A percentile compares a stretch with the other conserved stretches of the same genome.
These are phyloP conservation scores for Dalbergia cultrata DNA, from an alignment of 306 rosid genomes.

Conservation along the genomic window DNA sequence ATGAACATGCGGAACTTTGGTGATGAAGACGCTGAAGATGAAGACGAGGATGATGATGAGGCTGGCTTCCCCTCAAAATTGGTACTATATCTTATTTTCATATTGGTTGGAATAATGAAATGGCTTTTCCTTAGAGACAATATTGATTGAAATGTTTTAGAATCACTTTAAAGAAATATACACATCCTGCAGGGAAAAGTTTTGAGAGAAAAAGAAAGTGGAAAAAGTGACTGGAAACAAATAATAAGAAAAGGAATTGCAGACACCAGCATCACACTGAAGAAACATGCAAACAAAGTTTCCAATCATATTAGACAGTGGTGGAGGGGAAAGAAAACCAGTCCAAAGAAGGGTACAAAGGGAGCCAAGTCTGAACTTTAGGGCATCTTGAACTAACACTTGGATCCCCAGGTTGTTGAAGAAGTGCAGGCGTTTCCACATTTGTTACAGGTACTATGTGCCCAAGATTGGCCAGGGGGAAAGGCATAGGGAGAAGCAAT, in stretches of 20 bases:
- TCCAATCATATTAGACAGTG: constrained; percentile 60
- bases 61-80: constrained; percentile 68
- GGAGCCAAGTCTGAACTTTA: constrained; percentile 77
- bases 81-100: constrained; percentile 56
- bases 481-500: constrained; percentile 31
- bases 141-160: constrained; percentile 35
- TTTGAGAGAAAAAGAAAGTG: constrained; percentile 66
- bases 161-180: constrained; percentile 6
- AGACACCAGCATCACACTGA: constrained; percentile 62
- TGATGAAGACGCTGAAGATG: constrained; percentile 68
- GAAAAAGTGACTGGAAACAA: constrained; percentile 70
- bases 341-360: constrained; percentile 63
- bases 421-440: constrained; percentile 30
- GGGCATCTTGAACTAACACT: constrained; percentile 23
- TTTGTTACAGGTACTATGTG: not conserved
- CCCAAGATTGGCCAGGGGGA: constrained; percentile 19
- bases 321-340: constrained; percentile 70
- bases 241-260: constrained; percentile 58
- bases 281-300: constrained; percentile 72
- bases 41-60: constrained; percentile 60
- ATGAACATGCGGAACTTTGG: constrained; percentile 85
- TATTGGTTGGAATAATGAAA: constrained; percentile 38
- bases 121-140: not conserved
- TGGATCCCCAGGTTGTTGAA: constrained; percentile 29
- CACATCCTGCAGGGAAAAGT: constrained; percentile 67